These are phyloP conservation scores for Phylloporus sp. DNA, from an alignment of 768 basidiomycete species.

Conservation along the genomic window DNA sequence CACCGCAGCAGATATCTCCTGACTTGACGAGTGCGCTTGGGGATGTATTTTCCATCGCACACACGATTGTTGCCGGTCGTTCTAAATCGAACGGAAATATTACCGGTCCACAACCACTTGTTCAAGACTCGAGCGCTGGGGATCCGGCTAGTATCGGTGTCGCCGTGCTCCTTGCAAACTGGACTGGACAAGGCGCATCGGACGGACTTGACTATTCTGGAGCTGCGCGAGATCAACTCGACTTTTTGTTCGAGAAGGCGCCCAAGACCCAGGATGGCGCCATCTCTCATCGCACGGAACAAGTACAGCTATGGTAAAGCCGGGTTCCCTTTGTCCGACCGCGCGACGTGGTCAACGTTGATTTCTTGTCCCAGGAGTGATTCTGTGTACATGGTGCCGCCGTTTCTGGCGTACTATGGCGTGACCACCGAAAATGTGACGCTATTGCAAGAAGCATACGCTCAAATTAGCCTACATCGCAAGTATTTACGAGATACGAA, in stretches of 20 bases:
- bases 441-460: constrained; percentile 59
- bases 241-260: constrained; percentile 52
- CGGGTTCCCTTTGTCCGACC: background rate
- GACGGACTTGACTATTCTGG: constrained; percentile 52
- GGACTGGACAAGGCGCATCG: constrained; percentile 35
- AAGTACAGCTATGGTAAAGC: constrained; percentile 70
- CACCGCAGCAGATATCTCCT: constrained; percentile 22
- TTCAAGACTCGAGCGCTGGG: constrained; percentile 55
- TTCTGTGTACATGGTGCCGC: constrained; percentile 81
- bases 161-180: constrained; percentile 59
- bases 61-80: constrained; percentile 44
- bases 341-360: background rate
- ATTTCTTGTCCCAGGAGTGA: constrained; percentile 51
- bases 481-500: constrained; percentile 50
- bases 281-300: constrained; percentile 65
- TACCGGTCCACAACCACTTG: constrained; percentile 52
- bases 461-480: constrained; percentile 69
- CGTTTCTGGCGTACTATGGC: constrained; percentile 84
- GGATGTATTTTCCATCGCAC: constrained; percentile 55
- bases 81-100: constrained; percentile 37
- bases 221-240: constrained; percentile 62
- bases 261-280: constrained; percentile 72
- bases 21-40: constrained; percentile 33
- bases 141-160: constrained; percentile 81
- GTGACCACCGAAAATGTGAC: constrained; percentile 51